Conservation (phyloP, 768 basidiomycete species). For the Rhodotorula sphaerocarpa region DNA sequence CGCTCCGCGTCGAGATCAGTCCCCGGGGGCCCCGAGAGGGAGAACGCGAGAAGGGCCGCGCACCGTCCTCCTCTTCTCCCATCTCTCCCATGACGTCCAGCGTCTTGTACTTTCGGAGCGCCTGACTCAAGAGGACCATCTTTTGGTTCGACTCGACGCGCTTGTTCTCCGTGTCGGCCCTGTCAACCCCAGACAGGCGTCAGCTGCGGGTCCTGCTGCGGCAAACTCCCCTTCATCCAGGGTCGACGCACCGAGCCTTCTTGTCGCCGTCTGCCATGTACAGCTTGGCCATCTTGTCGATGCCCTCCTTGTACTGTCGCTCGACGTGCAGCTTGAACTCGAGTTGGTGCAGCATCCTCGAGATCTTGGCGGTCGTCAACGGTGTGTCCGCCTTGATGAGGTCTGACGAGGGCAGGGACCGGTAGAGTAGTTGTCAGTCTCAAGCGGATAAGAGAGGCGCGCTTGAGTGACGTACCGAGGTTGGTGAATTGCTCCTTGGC, state of each 20-base stretch:
- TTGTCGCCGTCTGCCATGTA: slow-evolving; percentile 94
- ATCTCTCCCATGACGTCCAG: slow-evolving; percentile 82
- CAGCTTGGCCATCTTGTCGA: slow-evolving; percentile 96
- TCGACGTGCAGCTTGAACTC: slow-evolving; percentile 99
- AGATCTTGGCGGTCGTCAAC: slow-evolving; percentile 89
- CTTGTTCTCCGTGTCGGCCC: slow-evolving; percentile 77
- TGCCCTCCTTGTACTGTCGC: slow-evolving; percentile 93
- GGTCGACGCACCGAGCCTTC: slow-evolving; percentile 59
- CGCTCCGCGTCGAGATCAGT: background rate
- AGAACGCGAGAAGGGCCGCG: slow-evolving; percentile 12
- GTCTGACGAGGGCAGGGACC: slow-evolving; percentile 49
- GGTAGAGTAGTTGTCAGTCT: background rate
- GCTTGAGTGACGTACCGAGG: slow-evolving; percentile 16
- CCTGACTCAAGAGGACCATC: slow-evolving; percentile 81
- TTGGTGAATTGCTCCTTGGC: slow-evolving; percentile 26
- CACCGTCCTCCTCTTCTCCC: slow-evolving; percentile 60
- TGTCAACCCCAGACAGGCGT: too few relatives aligned
- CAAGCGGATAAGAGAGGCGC: too few relatives aligned
- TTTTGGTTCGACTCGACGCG: slow-evolving; percentile 91
- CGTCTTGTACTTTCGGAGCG: slow-evolving; percentile 92
- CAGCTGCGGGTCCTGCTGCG: too few relatives aligned
- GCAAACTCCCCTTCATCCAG: background rate
- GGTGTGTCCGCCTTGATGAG: slow-evolving; percentile 96
- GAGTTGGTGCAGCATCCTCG: slow-evolving; percentile 93
- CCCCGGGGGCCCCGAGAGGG: background rate